Base-by-base conservation (phyloP, 257 asterid genomes). In the Salvia splendens region DNA sequence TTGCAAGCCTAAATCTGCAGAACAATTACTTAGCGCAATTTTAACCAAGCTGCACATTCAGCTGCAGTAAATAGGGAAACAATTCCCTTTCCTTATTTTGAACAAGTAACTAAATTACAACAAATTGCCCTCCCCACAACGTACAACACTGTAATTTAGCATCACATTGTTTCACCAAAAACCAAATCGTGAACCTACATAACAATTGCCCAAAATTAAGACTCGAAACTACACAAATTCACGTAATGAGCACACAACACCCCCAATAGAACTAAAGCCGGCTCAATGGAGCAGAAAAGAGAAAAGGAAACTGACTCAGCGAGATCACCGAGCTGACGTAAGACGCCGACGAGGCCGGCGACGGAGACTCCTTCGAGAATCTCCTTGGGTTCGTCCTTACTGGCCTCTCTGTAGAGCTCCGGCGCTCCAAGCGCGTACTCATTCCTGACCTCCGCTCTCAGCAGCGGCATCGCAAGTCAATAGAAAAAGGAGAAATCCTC, bases 241-340 rank as follows among this genome's bases (percentile, higher is more conserved):
- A 78, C 60, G 35, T 33, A 71, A 17, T 42, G 50, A 60, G 54
- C 38, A 55, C 8, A 48, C 61, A 67, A 50, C 7, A 12, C 56
- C 47, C 54, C 28, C 67, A 46, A 15, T 16, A 12, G 28, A 59
- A 38, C 33, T 35, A 12, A 41, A 40, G 42, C 65, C 42, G 53
- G 52, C 67, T 28, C 15, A 32, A 11, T 33, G 17, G 7, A 41
- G 40, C 41, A 53, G 8, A 38, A 5, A 38, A 38, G 8, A 24
- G 1, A 24, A 24, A 24, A 24, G 6, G 6, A 33, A 33, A 75
- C 85, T 54, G 66, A 91, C 98, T 91, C 95, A 36, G 94, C 90
- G 43, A 91, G 92, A 85, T 91, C 98, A 70, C 98, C 98, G 42
- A 91, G 92, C 90, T 91, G 98, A 33, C 98, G 91, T 52, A 91